Base-by-base conservation (phyloP, 2,329 filamentous ascomycete species). In the Beauveria australis region DNA sequence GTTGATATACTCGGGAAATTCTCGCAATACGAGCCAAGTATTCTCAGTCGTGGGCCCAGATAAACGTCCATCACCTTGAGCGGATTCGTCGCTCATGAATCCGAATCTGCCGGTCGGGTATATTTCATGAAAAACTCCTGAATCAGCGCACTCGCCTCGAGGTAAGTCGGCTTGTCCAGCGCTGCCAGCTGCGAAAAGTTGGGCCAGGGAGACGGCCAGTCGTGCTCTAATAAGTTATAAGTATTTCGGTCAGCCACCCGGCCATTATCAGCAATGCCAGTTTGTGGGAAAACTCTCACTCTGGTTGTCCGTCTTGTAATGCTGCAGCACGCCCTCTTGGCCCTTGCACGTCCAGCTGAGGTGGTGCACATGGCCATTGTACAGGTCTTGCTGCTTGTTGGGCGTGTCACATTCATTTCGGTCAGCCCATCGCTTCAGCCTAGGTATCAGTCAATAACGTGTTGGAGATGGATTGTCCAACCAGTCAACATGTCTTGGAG, bases 201-300 rank as follows among this genome's bases (percentile, higher is more conserved):
- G 52, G 72, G 70, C 52, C 75, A 72, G 4, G 74, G 77, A 24
- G 76, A 77, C 5, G 78, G 73, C 78, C 78, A 80, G 59, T 71
- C 72, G 62, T 80, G 78, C 18, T 75, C 67, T 68, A 33, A 22
- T n/a, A n/a, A n/a, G 22, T 22, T 22, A 22, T 68, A 2, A 2
- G 4, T 24, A 40, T 26, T 43, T 43, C 18, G 24, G 56, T 62
- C 41, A 61, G 57, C n/a, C 5, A 10, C 2, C 16, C 22, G 1
- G 6, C 5, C 18, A 16, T 14, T 14, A 28, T 24, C 24, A 48
- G 22, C 3, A 4, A 16, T 19, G 4, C 41, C 18, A 5, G 22
- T 7, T 26, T 8, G 2, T 3, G 22, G 3, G 24, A 53, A 24
- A 24, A 28, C 28, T 47, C 64, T 44, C 61, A 68, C 67, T 76